These are phyloP conservation scores for Emmonsiellopsis sp. DNA, from an alignment of 2,329 filamentous ascomycete species.

Conservation along the genomic window DNA sequence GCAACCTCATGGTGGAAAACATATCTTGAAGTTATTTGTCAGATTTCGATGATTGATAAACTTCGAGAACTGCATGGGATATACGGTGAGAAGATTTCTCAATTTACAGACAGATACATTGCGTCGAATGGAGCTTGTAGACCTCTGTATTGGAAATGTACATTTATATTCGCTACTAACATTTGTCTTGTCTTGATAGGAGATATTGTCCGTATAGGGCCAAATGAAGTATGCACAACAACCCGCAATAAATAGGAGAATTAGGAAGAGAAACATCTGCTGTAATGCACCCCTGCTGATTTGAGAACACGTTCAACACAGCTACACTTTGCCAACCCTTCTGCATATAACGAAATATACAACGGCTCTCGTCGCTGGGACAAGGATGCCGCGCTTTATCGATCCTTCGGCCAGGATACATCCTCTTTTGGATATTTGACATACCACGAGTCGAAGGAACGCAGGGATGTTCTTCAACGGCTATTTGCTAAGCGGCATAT, in stretches of 20 bases:
- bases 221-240: conserved; percentile 12
- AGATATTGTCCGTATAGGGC: conserved; percentile 15
- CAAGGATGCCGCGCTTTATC: conserved; percentile 16
- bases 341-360: conserved; percentile 16
- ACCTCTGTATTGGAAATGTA: neutral
- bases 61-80: conserved; percentile 11
- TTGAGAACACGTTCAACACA: conserved; percentile 4
- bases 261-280: neutral
- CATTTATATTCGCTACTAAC: neutral
- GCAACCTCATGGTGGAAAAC: conserved; percentile 21
- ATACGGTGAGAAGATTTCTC: conserved; percentile 10
- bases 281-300: neutral
- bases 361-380: conserved; percentile 15
- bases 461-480: conserved; percentile 13
- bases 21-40: conserved; percentile 18
- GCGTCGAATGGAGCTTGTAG: neutral
- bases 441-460: conserved; percentile 16
- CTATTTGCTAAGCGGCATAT: conserved; percentile 15
- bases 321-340: conserved; percentile 15
- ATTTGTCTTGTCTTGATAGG: conserved; percentile 7
- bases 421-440: conserved; percentile 14
- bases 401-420: conserved; percentile 16
- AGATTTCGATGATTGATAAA: conserved; percentile 9
- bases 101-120: neutral
- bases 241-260: neutral